A percentile compares a stretch with the other conserved stretches of the same genome.
These are phyloP conservation scores for Silybum marianum DNA, from an alignment of 129 eudicot species.

Conservation along the genomic window DNA sequence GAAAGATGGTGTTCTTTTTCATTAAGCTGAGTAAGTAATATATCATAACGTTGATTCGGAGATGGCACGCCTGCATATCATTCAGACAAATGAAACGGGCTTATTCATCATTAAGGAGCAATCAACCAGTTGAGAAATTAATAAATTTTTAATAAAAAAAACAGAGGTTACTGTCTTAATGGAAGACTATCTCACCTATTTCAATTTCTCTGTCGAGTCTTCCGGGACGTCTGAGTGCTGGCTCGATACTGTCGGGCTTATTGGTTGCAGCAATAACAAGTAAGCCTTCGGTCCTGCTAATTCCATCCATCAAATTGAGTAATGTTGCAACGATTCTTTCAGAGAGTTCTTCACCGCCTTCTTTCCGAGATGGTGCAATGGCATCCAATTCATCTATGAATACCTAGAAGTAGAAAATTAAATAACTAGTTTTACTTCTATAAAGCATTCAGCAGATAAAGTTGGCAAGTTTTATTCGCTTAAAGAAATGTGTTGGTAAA, in stretches of 20 bases:
- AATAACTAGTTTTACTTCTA: constrained; percentile 1
- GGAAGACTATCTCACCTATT: constrained; percentile 46
- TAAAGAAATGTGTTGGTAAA: neutral
- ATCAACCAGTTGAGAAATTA: neutral
- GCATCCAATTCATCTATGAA: constrained; percentile 98
- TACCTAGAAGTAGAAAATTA: constrained; percentile 55
- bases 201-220: constrained; percentile 93
- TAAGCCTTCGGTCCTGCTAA: constrained; percentile 63
- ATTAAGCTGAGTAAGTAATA: constrained; percentile 57
- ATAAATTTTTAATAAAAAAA: too few relatives aligned
- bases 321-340: constrained; percentile 92
- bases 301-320: constrained; percentile 91
- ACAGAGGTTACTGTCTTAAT: neutral
- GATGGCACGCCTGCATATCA: constrained; percentile 86
- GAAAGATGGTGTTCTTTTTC: constrained; percentile 64
- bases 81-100: neutral
- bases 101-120: neutral
- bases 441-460: neutral
- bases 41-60: constrained; percentile 71
- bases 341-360: constrained; percentile 95
- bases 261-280: constrained; percentile 96
- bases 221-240: constrained; percentile 97
- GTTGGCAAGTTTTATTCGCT: neutral
- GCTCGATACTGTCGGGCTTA: constrained; percentile 86
- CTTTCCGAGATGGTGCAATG: constrained; percentile 93